Evolutionary conservation across 2,329 filamentous ascomycete genomes (phyloP).

Genomic region (Immersiporthe knoxdaviesiana): DNA sequence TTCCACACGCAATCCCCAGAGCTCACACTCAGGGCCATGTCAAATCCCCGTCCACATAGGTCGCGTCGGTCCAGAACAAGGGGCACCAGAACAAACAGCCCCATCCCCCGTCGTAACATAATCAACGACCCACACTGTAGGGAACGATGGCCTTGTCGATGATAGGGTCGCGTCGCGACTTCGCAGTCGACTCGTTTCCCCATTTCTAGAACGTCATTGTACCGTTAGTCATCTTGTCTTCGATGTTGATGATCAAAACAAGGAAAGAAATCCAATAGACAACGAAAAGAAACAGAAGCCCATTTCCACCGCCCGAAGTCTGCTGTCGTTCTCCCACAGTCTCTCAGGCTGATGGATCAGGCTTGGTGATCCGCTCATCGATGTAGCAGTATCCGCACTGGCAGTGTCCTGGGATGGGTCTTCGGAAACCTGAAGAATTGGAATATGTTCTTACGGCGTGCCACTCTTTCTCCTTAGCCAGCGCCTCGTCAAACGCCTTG

Average conservation of each 20-base stretch:
- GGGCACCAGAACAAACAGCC: neutral
- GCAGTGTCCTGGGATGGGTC: neutral
- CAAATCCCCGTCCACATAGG: neutral
- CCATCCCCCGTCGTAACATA: neutral
- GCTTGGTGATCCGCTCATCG: neutral
- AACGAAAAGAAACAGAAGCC: neutral
- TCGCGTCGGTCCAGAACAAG: neutral
- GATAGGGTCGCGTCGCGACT: slow-evolving; percentile 54
- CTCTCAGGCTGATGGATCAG: slow-evolving; percentile 4
- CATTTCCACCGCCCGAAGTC: neutral
- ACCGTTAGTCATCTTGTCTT: slow-evolving; percentile 3
- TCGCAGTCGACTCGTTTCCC: slow-evolving; percentile 67
- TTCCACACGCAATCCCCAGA: neutral
- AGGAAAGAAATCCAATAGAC: neutral
- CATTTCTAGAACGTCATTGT: slow-evolving; percentile 51
- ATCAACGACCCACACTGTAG: slow-evolving; percentile 48
- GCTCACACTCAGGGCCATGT: neutral
- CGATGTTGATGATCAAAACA: neutral
- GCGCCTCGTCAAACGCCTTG: slow-evolving; percentile 70
- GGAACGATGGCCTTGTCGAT: slow-evolving; percentile 69
- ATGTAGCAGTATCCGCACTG: neutral
- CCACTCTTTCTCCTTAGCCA: slow-evolving; percentile 70
- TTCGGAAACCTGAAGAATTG: neutral
- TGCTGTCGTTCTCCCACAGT: slow-evolving; percentile 1
- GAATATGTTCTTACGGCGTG: slow-evolving; percentile 47